Evolutionary conservation across 2,329 filamentous ascomycete species (phyloP), one percentile per base, ranked within the genome.

Genomic region (Penicillium sp.): DNA sequence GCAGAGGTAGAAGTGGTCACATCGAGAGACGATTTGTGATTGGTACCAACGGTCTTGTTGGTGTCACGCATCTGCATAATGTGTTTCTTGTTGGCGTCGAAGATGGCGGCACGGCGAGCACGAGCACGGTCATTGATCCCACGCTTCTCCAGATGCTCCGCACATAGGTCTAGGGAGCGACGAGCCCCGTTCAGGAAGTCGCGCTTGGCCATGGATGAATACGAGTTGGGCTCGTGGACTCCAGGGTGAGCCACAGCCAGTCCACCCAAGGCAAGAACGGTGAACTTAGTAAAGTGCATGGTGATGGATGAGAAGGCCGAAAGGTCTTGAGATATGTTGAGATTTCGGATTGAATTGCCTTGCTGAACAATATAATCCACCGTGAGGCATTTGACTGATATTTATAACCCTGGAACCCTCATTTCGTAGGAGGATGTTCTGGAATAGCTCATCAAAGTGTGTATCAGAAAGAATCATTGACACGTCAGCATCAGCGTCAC

Each of bases 1-100:
- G 67, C 66, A 15, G 61, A 42, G 4, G 65, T 61, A 44, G 51
- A 55, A 11, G 58, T 1, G 1, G 60, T 66, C 23, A 67, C 63
- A 8, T 60, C 22, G 2, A 61, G 42, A 9, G 68, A 68, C 20
- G 74, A 74, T 50, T 73, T 69, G 64, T 78, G 76, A 29, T 66
- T 62, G 20, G 67, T 73, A 54, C 67, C 70, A 31, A 77, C 63
- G 18, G 73, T 66, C 12, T 66, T 65, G 49, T 64, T 60, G 23
- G 75, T 62, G 48, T 73, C 71, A 22, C 76, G 74, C 43, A 61
- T 55, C 51, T 55, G 29, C 29, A 66, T 41, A 15, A 37, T 15
- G 1, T 56, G 64, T 27, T 59, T 59, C 27, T 63, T 56, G 51
- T 66, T 57, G 31, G 49, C 45, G 8, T 62, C 49, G 33, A 58